phyloP scores from a whole-genome alignment of 2,329 filamentous ascomycete species.

The Colletotrichum sp. region DNA sequence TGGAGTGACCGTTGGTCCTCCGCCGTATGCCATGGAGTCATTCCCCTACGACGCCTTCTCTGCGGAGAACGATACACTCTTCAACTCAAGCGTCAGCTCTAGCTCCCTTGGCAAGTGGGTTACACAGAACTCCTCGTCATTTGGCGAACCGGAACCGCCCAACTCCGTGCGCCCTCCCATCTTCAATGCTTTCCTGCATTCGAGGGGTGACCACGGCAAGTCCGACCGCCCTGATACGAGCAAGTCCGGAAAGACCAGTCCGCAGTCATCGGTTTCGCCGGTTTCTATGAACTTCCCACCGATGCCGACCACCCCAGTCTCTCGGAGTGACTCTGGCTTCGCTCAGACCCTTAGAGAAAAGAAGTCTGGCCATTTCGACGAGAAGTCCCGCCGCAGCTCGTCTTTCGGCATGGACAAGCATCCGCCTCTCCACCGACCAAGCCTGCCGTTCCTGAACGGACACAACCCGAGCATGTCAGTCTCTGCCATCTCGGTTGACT shows the following conservation, averaged over 20 bases:
- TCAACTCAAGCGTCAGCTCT: constrained; percentile 71
- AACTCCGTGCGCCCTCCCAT: constrained; percentile 66
- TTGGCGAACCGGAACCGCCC: constrained; percentile 69
- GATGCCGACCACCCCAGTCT: constrained; percentile 78
- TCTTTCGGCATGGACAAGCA: constrained; percentile 84
- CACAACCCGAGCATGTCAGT: constrained; percentile 65
- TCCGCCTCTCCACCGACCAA: constrained; percentile 71
- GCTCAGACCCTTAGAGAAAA: constrained; percentile 91
- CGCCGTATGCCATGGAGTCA: constrained; percentile 90
- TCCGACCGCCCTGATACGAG: constrained; percentile 81
- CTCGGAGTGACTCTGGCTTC: constrained; percentile 90
- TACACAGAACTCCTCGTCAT: constrained; percentile 86
- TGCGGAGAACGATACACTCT: constrained; percentile 82
- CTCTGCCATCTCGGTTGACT: constrained; percentile 65
- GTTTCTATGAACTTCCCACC: constrained; percentile 79
- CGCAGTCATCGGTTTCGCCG: constrained; percentile 73
- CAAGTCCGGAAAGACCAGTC: constrained; percentile 66
- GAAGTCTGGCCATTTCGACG: constrained; percentile 90
- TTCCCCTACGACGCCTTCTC: constrained; percentile 91
- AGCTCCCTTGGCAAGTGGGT: constrained; percentile 86
- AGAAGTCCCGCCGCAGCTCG: constrained; percentile 84
- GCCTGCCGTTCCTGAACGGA: constrained; percentile 74
- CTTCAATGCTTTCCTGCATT: constrained; percentile 90
- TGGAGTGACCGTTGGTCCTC: constrained; percentile 86
- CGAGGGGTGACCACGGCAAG: constrained; percentile 69